phyloP scores from a whole-genome alignment of 106 monocot species.

The Platanthera zijinensis region DNA sequence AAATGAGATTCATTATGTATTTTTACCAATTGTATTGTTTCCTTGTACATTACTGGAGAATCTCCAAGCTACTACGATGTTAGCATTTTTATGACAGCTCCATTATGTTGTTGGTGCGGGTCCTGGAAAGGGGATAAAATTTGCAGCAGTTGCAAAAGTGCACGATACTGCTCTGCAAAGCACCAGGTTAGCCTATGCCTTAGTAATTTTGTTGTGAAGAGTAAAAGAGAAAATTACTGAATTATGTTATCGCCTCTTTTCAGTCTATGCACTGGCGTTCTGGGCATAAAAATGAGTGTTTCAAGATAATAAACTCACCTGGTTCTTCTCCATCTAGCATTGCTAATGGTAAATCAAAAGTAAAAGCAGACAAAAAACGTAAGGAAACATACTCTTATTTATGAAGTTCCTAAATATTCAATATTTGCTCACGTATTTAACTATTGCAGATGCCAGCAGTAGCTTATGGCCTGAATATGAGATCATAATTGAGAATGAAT shows the following conservation, averaged over 20 bases:
- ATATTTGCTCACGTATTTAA: conserved; percentile 3
- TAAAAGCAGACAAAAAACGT: conserved; percentile 21
- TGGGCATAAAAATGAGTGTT: conserved; percentile 64
- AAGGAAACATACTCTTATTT: not conserved
- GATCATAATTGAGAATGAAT: conserved; percentile 66
- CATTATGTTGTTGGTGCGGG: conserved; percentile 89
- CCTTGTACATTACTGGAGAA: too few relatives aligned
- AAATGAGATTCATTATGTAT: too few relatives aligned
- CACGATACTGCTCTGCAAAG: conserved; percentile 80
- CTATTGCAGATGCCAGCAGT: conserved; percentile 44
- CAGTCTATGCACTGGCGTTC: conserved; percentile 78
- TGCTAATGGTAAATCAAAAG: conserved; percentile 7
- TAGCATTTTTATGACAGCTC: conserved; percentile 24
- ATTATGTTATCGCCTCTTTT: not conserved
- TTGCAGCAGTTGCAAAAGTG: conserved; percentile 72
- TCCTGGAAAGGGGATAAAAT: conserved; percentile 90
- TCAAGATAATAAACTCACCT: conserved; percentile 29
- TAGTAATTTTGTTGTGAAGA: not conserved
- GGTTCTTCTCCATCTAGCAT: conserved; percentile 17
- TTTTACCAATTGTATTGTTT: too few relatives aligned
- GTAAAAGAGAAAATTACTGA: not conserved
- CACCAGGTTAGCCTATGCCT: conserved; percentile 56
- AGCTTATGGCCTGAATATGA: conserved; percentile 80
- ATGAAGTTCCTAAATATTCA: not conserved
- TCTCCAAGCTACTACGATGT: too few relatives aligned